Evolutionary conservation across 2,329 filamentous ascomycete species (phyloP).

Genomic region (Trichoderma guizhouense): DNA sequence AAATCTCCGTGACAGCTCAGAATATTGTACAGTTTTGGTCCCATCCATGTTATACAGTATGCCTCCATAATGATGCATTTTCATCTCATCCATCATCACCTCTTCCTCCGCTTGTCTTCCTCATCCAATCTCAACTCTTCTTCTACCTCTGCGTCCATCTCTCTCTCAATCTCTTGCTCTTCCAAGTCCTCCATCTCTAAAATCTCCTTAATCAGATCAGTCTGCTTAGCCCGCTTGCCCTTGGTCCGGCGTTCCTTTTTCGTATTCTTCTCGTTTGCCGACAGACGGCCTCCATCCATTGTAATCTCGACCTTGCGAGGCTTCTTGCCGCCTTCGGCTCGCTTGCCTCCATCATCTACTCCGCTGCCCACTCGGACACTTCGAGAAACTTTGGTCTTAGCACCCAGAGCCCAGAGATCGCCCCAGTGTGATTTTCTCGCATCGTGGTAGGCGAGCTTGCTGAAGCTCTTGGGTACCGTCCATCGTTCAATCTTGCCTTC

Average conservation of each 20-base stretch:
- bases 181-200: constrained; percentile 34
- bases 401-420: constrained; percentile 91
- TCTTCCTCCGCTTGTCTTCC: background rate
- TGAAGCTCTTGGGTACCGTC: constrained; percentile 82
- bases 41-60: background rate
- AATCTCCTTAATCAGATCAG: constrained; percentile 41
- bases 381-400: constrained; percentile 73
- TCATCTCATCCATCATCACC: background rate
- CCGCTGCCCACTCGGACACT: constrained; percentile 57
- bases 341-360: constrained; percentile 46
- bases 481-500: constrained; percentile 84
- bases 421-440: constrained; percentile 89
- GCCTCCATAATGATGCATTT: background rate
- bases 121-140: constrained; percentile 25
- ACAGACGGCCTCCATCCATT: constrained; percentile 36
- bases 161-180: constrained; percentile 29
- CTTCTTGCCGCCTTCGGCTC: constrained; percentile 41
- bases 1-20: background rate
- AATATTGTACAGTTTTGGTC: background rate
- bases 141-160: constrained; percentile 33
- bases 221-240: constrained; percentile 37
- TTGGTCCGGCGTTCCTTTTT: constrained; percentile 40
- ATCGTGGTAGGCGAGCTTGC: constrained; percentile 81
- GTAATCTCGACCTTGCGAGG: constrained; percentile 36
- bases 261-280: constrained; percentile 37